Percentiles rank a stretch among this genome's conserved stretches.
Conservation (phyloP, 202 grass and related monocot genomes). For the Dendrocalamus latiflorus region DNA sequence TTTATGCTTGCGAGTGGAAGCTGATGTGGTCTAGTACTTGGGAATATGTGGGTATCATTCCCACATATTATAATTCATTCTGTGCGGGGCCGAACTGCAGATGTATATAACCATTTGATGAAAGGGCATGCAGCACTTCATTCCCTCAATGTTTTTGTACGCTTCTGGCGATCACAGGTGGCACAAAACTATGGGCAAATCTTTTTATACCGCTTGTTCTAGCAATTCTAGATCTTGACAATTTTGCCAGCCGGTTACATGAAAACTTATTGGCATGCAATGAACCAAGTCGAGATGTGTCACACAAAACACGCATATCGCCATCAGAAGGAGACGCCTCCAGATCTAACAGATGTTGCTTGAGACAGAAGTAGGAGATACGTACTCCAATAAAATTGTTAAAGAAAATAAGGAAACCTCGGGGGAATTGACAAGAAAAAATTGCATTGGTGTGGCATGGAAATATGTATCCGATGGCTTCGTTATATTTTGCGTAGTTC, state of each 20-base stretch:
- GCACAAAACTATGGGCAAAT: not conserved
- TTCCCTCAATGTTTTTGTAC: not conserved
- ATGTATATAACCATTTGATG: too few species aligned
- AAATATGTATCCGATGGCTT: not conserved
- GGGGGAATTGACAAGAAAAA: not conserved
- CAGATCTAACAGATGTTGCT: not conserved
- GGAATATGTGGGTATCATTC: slow-evolving; percentile 14
- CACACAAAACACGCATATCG: not conserved
- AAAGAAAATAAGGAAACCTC: not conserved
- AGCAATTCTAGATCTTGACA: not conserved
- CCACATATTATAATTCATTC: not conserved
- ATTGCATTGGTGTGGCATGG: not conserved
- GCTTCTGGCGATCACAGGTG: not conserved
- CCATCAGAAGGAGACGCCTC: not conserved
- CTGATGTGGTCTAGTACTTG: not conserved
- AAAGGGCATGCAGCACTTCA: not conserved
- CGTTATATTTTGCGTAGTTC: not conserved
- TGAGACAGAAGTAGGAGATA: not conserved
- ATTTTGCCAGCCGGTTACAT: not conserved
- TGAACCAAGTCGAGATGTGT: not conserved
- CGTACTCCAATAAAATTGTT: not conserved
- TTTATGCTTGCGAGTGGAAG: not conserved
- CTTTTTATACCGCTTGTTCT: not conserved
- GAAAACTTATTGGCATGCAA: not conserved
- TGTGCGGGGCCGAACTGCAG: too few species aligned